Percentiles rank a stretch among this genome's conserved stretches.
These are phyloP conservation scores for Dimocarpus longan DNA, from an alignment of 345 rosid species.

Conservation along the genomic window DNA sequence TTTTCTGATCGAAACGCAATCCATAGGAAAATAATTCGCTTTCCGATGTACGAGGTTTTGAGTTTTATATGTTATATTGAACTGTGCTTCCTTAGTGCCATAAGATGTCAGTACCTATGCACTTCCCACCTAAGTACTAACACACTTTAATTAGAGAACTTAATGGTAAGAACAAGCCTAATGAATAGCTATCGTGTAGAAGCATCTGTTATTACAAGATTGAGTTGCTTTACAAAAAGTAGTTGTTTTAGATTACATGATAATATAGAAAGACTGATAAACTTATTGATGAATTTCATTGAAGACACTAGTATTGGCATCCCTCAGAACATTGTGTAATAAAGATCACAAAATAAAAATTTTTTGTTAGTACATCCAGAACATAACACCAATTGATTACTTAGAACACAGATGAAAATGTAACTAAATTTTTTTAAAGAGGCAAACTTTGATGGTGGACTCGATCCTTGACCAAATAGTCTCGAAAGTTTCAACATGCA, in stretches of 20 bases:
- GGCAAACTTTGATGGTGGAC: constrained; percentile 49
- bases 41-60: too few species aligned
- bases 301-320: constrained; percentile 48
- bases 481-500: constrained; percentile 57
- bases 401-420: neutral
- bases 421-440: constrained; percentile 1
- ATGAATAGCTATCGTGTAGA: constrained; percentile 65
- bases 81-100: too few species aligned
- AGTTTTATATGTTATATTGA: too few species aligned
- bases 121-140: too few species aligned
- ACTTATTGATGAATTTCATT: constrained; percentile 70
- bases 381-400: neutral
- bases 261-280: constrained; percentile 54
- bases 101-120: too few species aligned
- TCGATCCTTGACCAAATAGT: constrained; percentile 71
- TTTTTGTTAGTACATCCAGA: neutral
- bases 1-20: too few species aligned
- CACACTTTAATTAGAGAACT: constrained; percentile 38
- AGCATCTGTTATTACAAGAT: constrained; percentile 53
- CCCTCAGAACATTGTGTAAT: constrained; percentile 71
- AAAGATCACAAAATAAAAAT: constrained; percentile 13
- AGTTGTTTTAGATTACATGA: constrained; percentile 44
- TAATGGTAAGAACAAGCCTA: constrained; percentile 79
- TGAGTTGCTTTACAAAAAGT: constrained; percentile 52
- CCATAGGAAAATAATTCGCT: too few species aligned